Conservation (phyloP, 208 protist species). For the Leishmania arabica region DNA sequence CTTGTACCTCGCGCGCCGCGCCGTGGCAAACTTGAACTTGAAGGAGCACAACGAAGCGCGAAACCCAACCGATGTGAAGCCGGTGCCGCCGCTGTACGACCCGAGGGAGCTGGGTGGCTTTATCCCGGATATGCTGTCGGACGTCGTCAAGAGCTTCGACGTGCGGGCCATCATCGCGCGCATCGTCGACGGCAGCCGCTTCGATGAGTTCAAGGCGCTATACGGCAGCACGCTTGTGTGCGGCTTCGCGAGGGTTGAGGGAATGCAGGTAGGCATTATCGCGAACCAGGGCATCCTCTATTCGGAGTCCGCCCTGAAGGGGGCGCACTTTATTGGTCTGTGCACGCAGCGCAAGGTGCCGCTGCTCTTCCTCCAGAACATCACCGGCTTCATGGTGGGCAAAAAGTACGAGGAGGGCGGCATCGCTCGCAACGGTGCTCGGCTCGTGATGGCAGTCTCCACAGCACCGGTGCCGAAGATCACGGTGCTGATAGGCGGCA, state of each 20-base stretch:
- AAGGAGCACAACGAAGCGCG: constrained; percentile 24
- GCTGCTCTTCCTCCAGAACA: constrained; percentile 97
- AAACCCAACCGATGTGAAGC: constrained; percentile 46
- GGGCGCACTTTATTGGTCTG: constrained; percentile 96
- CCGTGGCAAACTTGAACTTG: constrained; percentile 91
- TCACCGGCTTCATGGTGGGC: constrained; percentile 95
- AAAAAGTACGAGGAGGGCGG: constrained; percentile 93
- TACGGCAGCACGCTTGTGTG: constrained; percentile 94
- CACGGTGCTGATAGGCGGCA: constrained; percentile 95
- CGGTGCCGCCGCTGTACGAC: constrained; percentile 82
- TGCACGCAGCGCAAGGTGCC: constrained; percentile 95
- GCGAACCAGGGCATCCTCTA: constrained; percentile 98
- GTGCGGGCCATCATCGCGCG: constrained; percentile 88
- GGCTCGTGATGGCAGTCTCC: constrained; percentile 95
- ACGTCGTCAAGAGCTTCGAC: constrained; percentile 91
- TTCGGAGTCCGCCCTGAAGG: constrained; percentile 90
- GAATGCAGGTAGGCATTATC: constrained; percentile 95
- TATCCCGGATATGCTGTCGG: constrained; percentile 82
- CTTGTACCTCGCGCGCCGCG: constrained; percentile 82
- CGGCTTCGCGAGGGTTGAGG: constrained; percentile 94
- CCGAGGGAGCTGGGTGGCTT: constrained; percentile 89
- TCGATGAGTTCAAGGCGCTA: constrained; percentile 95
- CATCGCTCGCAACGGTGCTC: constrained; percentile 97
- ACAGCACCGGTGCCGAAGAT: constrained; percentile 95
- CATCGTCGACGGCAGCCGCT: constrained; percentile 93